Conservation (phyloP, 2,329 filamentous ascomycete species). For the Botrytis porri region DNA sequence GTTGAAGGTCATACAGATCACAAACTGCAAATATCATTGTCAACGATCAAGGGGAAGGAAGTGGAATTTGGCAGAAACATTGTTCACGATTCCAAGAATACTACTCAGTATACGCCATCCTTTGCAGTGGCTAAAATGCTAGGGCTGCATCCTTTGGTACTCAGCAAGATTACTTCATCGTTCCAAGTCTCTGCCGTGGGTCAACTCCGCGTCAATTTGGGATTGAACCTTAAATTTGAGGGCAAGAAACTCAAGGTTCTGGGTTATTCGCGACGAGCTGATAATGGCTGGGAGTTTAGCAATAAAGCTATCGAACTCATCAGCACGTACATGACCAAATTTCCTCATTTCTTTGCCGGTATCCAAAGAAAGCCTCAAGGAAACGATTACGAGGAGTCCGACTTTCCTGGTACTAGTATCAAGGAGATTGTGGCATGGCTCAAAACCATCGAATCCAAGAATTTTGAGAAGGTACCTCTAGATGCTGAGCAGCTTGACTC, state of each 20-base stretch:
- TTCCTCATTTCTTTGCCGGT: conserved; percentile 91
- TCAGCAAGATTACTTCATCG: conserved; percentile 95
- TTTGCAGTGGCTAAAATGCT: conserved; percentile 84
- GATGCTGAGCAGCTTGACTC: conserved; percentile 97
- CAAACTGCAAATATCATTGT: conserved; percentile 77
- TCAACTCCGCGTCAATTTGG: conserved; percentile 75
- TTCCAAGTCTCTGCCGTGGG: conserved; percentile 83
- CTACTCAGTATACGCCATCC: conserved; percentile 77
- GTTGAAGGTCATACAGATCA: conserved; percentile 71
- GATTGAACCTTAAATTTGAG: conserved; percentile 95
- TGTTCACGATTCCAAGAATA: conserved; percentile 65
- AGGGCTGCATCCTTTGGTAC: conserved; percentile 75
- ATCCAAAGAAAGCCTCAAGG: conserved; percentile 83
- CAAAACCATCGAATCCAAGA: conserved; percentile 85
- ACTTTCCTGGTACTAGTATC: conserved; percentile 79
- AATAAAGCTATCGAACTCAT: conserved; percentile 77
- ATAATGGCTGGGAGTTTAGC: conserved; percentile 94
- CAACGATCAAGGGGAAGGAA: conserved; percentile 68
- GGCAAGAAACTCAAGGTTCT: conserved; percentile 92
- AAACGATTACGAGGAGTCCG: conserved; percentile 78
- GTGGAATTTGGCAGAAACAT: conserved; percentile 76
- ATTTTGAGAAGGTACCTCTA: conserved; percentile 91
- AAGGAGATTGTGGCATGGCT: conserved; percentile 95
- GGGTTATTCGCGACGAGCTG: conserved; percentile 85
- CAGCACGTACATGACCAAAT: conserved; percentile 84